A percentile compares a stretch with the other conserved stretches of the same genome.
Evolutionary conservation across 331 rosid species (phyloP).

Genomic region (Rosa hybrid): DNA sequence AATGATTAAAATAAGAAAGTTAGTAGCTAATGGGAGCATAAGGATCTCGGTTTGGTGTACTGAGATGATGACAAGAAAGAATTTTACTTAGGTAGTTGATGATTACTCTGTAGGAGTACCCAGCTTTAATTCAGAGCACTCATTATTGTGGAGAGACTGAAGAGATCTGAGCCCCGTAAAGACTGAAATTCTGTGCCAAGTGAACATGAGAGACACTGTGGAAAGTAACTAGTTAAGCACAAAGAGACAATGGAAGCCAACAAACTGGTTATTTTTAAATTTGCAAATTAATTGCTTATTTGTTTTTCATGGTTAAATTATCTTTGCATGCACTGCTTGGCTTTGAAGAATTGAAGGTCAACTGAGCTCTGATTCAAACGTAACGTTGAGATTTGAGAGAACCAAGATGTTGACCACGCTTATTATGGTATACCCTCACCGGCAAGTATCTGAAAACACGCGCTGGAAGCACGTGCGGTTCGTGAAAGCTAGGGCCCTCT

Average conservation of each 20-base stretch:
- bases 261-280: neutral
- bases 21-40: neutral
- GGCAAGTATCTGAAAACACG: slow-evolving; percentile 16
- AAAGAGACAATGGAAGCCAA: slow-evolving; percentile 20
- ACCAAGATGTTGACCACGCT: slow-evolving; percentile 37
- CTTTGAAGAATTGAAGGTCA: slow-evolving; percentile 33
- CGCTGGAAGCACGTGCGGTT: slow-evolving; percentile 46
- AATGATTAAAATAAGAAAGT: neutral
- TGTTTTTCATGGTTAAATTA: neutral
- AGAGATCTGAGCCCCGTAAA: slow-evolving; percentile 1
- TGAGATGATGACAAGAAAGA: neutral
- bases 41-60: slow-evolving; percentile 1
- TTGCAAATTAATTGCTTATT: neutral
- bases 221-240: slow-evolving; percentile 23
- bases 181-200: slow-evolving; percentile 1
- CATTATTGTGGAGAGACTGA: slow-evolving; percentile 27
- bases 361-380: slow-evolving; percentile 33
- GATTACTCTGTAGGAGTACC: slow-evolving; percentile 12
- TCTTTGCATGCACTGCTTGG: neutral
- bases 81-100: neutral
- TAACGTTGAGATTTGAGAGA: slow-evolving; percentile 19
- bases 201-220: neutral
- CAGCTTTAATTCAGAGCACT: slow-evolving; percentile 14
- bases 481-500: slow-evolving; percentile 20
- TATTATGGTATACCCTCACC: slow-evolving; percentile 24